phyloP scores from a whole-genome alignment of 306 rosid genomes.

The Crataegus laevigata region DNA sequence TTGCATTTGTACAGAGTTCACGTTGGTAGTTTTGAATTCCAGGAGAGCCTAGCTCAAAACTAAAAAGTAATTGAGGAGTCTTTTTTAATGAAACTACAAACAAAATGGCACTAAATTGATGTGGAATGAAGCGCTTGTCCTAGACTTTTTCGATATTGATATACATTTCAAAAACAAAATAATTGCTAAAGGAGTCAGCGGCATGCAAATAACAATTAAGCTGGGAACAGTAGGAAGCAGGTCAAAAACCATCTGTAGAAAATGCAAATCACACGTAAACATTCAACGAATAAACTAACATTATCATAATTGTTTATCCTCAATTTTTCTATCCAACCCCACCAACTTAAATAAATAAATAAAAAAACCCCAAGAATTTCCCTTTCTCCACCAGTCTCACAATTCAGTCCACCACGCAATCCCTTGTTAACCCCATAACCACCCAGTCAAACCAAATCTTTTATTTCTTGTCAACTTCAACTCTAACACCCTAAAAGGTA shows the following conservation, averaged over 20 bases:
- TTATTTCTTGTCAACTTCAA: not conserved
- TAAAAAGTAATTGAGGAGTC: not conserved
- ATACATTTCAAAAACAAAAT: not conserved
- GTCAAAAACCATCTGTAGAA: not conserved
- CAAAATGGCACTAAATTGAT: not conserved
- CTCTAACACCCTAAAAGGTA: not conserved
- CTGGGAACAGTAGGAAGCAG: not conserved
- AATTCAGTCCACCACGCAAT: not conserved
- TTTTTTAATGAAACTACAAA: not conserved
- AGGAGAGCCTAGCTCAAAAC: not conserved
- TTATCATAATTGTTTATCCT: not conserved
- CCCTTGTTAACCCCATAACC: not conserved
- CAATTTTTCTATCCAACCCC: not conserved
- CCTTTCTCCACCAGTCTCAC: not conserved
- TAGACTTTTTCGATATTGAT: not conserved
- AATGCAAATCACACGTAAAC: not conserved
- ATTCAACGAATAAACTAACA: not conserved
- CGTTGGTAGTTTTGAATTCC: not conserved
- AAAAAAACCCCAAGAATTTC: not conserved
- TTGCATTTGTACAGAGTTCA: not conserved
- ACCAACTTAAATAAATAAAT: too few species aligned
- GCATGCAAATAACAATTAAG: not conserved
- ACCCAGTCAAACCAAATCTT: not conserved
- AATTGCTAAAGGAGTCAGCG: too few species aligned
- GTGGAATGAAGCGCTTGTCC: not conserved